Evolutionary conservation across 768 basidiomycete species (phyloP).

Genomic region (Podaxis mareebaensis): DNA sequence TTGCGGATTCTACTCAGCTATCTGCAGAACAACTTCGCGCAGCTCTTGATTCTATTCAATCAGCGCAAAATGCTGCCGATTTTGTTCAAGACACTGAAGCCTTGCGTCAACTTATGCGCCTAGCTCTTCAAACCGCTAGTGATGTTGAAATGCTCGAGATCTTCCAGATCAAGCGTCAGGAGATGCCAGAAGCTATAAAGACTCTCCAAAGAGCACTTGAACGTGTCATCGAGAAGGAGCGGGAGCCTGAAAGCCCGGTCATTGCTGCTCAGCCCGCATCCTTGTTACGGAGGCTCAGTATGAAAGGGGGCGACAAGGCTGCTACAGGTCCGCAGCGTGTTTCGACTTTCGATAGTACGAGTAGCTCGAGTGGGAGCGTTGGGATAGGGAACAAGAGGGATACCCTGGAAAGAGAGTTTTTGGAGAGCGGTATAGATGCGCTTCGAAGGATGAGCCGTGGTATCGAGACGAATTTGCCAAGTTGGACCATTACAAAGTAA

Average conservation of each 20-base stretch:
- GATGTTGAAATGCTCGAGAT: slow-evolving; percentile 66
- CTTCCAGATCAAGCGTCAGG: slow-evolving; percentile 60
- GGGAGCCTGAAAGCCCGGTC: slow-evolving; percentile 28
- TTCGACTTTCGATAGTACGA: slow-evolving; percentile 26
- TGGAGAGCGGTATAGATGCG: slow-evolving; percentile 73
- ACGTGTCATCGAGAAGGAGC: slow-evolving; percentile 37
- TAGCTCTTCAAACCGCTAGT: slow-evolving; percentile 54
- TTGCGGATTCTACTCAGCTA: neutral
- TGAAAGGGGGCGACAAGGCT: slow-evolving; percentile 17
- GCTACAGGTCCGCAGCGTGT: slow-evolving; percentile 18
- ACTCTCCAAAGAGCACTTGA: slow-evolving; percentile 62
- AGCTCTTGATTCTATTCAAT: slow-evolving; percentile 28
- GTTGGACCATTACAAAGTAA: slow-evolving; percentile 70
- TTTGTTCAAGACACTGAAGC: slow-evolving; percentile 52
- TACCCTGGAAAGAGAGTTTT: slow-evolving; percentile 67
- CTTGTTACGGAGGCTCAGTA: slow-evolving; percentile 20
- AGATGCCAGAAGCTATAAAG: slow-evolving; percentile 82
- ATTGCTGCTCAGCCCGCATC: neutral
- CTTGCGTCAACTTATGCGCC: slow-evolving; percentile 58
- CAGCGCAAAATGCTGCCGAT: slow-evolving; percentile 40
- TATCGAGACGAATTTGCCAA: slow-evolving; percentile 48
- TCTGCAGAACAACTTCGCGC: slow-evolving; percentile 22
- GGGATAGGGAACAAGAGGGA: slow-evolving; percentile 11
- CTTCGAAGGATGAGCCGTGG: slow-evolving; percentile 58
- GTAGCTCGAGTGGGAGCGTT: slow-evolving; percentile 21